A percentile compares a stretch with the other conserved stretches of the same genome.
These are phyloP conservation scores for Graphiopsis chlorocephala DNA, from an alignment of 2,329 filamentous ascomycete species.

Conservation along the genomic window DNA sequence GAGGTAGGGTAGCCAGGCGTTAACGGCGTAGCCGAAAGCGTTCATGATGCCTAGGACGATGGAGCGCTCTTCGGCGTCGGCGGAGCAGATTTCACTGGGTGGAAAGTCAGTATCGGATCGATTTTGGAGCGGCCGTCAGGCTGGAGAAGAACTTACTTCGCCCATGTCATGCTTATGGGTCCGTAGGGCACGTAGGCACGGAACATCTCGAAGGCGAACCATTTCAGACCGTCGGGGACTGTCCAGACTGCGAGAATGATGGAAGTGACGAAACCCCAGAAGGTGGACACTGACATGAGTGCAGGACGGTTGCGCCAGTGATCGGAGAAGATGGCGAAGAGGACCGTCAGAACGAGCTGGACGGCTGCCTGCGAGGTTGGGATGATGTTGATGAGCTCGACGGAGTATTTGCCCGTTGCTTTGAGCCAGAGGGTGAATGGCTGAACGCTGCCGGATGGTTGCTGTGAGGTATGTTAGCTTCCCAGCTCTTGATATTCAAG, in stretches of 20 bases:
- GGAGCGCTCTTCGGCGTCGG: conserved; percentile 63
- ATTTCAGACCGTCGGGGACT: conserved; percentile 33
- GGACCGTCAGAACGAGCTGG: conserved; percentile 57
- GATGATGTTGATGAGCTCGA: conserved; percentile 57
- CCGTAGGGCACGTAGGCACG: conserved; percentile 33
- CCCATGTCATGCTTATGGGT: conserved; percentile 41
- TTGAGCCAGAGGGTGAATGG: conserved; percentile 40
- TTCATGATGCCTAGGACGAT: conserved; percentile 67
- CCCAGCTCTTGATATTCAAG: conserved; percentile 13
- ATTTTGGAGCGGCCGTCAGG: not conserved
- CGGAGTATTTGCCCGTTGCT: conserved; percentile 42
- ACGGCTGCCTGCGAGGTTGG: conserved; percentile 52
- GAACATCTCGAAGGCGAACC: conserved; percentile 34
- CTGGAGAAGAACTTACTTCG: conserved; percentile 17
- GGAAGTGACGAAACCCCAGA: conserved; percentile 44
- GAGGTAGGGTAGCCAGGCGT: conserved; percentile 61
- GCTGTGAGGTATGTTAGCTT: not conserved
- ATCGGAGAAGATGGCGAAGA: conserved; percentile 67
- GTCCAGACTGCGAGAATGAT: conserved; percentile 50
- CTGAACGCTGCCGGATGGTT: conserved; percentile 12
- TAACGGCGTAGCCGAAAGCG: conserved; percentile 66
- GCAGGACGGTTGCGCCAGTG: conserved; percentile 58
- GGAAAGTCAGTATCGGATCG: not conserved
- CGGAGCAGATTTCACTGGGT: conserved; percentile 49
- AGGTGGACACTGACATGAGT: conserved; percentile 55